Evolutionary conservation across 2,329 filamentous ascomycete genomes (phyloP).

Genomic region (Ceratocystis variospora): DNA sequence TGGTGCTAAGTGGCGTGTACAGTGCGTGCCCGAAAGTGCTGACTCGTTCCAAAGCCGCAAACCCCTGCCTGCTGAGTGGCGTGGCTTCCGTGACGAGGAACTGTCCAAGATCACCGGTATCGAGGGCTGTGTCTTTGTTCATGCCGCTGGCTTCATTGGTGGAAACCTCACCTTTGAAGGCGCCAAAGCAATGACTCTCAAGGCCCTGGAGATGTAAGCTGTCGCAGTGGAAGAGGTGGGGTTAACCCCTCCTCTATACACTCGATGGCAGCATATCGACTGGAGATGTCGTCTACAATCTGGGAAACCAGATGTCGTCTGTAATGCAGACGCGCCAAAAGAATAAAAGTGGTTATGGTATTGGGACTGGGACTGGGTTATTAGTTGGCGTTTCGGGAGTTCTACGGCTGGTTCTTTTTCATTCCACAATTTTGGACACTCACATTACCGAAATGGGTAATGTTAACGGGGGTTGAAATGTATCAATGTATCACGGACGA

Average conservation of each 20-base stretch:
- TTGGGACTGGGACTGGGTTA: neutral
- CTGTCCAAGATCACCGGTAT: slow-evolving; percentile 59
- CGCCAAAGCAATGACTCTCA: slow-evolving; percentile 69
- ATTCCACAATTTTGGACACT: neutral
- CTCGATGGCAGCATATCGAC: neutral
- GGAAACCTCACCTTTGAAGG: slow-evolving; percentile 88
- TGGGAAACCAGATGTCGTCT: neutral
- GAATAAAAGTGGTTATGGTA: neutral
- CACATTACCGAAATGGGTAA: neutral
- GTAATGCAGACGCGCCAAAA: neutral
- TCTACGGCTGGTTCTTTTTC: neutral
- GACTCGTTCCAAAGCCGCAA: slow-evolving; percentile 87
- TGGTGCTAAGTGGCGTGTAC: slow-evolving; percentile 80
- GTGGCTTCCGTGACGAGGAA: slow-evolving; percentile 75
- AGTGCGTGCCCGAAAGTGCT: slow-evolving; percentile 72
- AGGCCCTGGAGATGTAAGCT: slow-evolving; percentile 40
- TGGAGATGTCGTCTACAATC: neutral
- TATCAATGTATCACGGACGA: neutral
- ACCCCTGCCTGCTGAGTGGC: slow-evolving; percentile 80
- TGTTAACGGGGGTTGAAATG: neutral
- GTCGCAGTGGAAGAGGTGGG: neutral
- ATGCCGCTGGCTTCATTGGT: slow-evolving; percentile 90
- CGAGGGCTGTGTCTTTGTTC: slow-evolving; percentile 74
- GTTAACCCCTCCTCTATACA: neutral
- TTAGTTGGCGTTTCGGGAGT: slow-evolving; percentile 9